phyloP scores from a whole-genome alignment of 2,329 filamentous ascomycete species.

The Paraphaeosphaeria minitans region DNA sequence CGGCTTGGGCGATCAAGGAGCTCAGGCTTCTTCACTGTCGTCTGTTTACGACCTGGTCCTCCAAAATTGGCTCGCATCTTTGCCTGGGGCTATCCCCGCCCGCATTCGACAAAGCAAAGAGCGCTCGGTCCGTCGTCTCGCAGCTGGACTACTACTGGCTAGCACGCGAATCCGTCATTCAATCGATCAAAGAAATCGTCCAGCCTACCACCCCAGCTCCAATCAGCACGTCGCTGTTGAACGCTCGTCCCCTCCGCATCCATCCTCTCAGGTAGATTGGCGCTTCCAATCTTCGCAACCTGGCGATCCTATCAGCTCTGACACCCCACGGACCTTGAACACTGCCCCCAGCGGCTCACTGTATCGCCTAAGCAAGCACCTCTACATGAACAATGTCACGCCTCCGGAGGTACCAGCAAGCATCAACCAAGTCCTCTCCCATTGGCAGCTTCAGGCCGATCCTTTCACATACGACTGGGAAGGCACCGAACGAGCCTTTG shows the following conservation, averaged over 20 bases:
- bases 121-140: constrained; percentile 39
- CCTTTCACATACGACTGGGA: constrained; percentile 50
- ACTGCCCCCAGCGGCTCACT: constrained; percentile 21
- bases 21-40: constrained; percentile 22
- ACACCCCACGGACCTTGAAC: background rate
- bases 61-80: constrained; percentile 36
- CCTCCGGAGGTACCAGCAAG: constrained; percentile 34
- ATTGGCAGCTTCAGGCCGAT: constrained; percentile 49
- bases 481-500: constrained; percentile 34
- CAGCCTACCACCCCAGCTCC: constrained; percentile 9
- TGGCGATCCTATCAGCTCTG: constrained; percentile 15
- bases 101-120: constrained; percentile 38
- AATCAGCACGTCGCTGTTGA: constrained; percentile 20
- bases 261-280: constrained; percentile 5
- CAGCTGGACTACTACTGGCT: constrained; percentile 47
- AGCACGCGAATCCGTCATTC: constrained; percentile 26
- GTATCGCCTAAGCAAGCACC: constrained; percentile 45
- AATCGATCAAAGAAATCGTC: constrained; percentile 16
- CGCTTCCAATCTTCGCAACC: constrained; percentile 16
- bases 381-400: constrained; percentile 37
- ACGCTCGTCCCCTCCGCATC: constrained; percentile 27
- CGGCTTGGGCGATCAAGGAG: constrained; percentile 13
- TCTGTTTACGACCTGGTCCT: constrained; percentile 41
- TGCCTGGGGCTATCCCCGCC: constrained; percentile 31
- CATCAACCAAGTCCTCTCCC: constrained; percentile 46